These are phyloP conservation scores for Stenogyne calaminthoides DNA, from an alignment of 305 asterid genomes.

Conservation along the genomic window DNA sequence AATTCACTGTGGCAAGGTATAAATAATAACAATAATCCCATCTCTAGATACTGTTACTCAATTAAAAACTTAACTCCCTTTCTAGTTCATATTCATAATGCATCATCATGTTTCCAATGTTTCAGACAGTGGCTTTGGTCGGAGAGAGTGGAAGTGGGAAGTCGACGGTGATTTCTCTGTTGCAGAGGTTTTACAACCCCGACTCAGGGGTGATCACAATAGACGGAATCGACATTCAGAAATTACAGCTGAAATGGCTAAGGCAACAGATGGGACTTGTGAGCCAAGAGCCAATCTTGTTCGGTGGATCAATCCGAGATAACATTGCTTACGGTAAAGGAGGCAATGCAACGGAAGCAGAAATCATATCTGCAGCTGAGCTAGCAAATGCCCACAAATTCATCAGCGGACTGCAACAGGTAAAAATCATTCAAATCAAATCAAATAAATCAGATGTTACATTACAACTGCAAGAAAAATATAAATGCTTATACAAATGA, in stretches of 20 bases:
- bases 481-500: neutral
- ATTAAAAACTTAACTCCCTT: too few species aligned
- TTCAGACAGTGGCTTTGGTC: constrained; percentile 65
- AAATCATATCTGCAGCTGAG: constrained; percentile 57
- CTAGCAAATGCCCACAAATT: constrained; percentile 70
- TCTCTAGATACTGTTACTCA: neutral
- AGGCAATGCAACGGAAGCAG: constrained; percentile 54
- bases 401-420: constrained; percentile 69
- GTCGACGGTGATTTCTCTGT: constrained; percentile 57
- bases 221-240: constrained; percentile 57
- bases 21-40: neutral
- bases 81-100: neutral
- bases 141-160: constrained; percentile 88
- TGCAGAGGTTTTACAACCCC: constrained; percentile 60
- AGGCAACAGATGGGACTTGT: constrained; percentile 81
- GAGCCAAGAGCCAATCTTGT: constrained; percentile 70
- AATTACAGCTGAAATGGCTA: constrained; percentile 60
- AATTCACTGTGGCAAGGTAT: constrained; percentile 64
- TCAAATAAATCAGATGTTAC: too few species aligned
- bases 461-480: neutral
- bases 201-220: constrained; percentile 55
- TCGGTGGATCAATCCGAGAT: constrained; percentile 60
- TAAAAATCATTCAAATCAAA: constrained; percentile 6
- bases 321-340: constrained; percentile 71
- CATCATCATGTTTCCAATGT: neutral